Base-by-base conservation (phyloP, 176 grass and related monocot genomes). In the Oryza coarctata region DNA sequence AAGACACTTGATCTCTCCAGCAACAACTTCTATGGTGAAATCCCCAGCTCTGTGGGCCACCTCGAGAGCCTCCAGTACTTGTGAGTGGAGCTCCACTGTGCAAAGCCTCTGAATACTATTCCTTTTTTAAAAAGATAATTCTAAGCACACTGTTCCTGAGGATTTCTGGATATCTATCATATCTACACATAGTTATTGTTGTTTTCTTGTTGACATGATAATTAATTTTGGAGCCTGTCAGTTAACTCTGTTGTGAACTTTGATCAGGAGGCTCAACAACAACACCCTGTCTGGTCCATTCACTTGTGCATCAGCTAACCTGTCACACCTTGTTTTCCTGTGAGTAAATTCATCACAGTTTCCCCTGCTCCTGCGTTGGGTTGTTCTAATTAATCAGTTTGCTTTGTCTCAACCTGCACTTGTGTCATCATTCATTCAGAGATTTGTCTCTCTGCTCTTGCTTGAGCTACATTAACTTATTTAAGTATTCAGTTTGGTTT, bases 1-100 rank as follows among this genome's bases (percentile, higher is more conserved):
- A 89, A 66, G 79, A 90, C 89, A 12, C 96, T 99, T 28, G 93
- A 99, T 76, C 92, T 99, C 85, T 95, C 96, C 30, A 93, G 83
- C 83, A 99, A 94, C 69, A 27, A 90, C 26, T 77, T 95, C 73
- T 49, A 39, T 75, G 96, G 89, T 43, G 91, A 80, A 85, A 90
- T 95, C 50, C 91, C 91, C 41, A 26, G 60, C 38, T 87, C 96
- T 9, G 75, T 95, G 45, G 91, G 89, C 73, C 91, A 93, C 71
- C 89, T 98, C 35, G 43, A 91, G 47, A 90, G 84, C 80, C 93
- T 99, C 87, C 82, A 87, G 75, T 99, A 95, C 72, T 44, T 95
- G 96, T 98, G 82, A 98, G 91, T 86, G 58, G 29, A 68, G 14
- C 29, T 74, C 32, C 27, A 74, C 55, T 70, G 22, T 71, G 65